These are phyloP conservation scores for Sphaerulina populicola DNA, from an alignment of 2,329 filamentous ascomycete species.

Conservation along the genomic window DNA sequence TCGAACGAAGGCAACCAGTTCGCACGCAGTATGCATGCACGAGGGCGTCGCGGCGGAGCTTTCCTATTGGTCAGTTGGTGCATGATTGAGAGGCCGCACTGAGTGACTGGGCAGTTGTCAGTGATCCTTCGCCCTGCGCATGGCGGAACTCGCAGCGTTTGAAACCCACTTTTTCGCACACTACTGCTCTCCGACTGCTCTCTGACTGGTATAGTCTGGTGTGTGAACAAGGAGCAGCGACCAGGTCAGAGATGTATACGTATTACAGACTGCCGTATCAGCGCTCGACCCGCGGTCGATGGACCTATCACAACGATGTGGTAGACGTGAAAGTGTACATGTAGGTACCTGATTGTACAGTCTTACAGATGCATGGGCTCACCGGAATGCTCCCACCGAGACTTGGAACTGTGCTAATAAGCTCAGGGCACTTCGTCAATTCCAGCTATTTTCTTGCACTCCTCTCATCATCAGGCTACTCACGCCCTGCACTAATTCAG, in stretches of 20 bases:
- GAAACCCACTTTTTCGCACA: neutral
- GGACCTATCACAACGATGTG: neutral
- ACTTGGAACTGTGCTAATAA: neutral
- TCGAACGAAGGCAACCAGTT: slow-evolving; percentile 11
- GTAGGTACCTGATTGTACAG: neutral
- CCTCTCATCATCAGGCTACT: neutral
- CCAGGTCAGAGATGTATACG: neutral
- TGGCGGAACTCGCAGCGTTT: slow-evolving; percentile 1
- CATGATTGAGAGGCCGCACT: slow-evolving; percentile 8
- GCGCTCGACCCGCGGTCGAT: neutral
- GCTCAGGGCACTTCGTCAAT: neutral
- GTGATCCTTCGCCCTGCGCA: slow-evolving; percentile 7
- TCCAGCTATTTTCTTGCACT: neutral
- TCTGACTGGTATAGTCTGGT: neutral
- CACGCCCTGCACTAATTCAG: neutral
- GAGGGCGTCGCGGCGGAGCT: neutral
- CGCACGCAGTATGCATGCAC: slow-evolving; percentile 7
- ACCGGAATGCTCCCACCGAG: neutral
- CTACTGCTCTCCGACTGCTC: neutral
- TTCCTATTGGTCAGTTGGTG: slow-evolving; percentile 7
- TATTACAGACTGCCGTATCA: neutral
- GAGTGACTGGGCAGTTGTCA: slow-evolving; percentile 12
- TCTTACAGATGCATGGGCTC: neutral
- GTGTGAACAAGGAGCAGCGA: neutral
- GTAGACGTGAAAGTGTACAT: neutral